Evolutionary conservation across 176 grass and related monocot species (phyloP).

Genomic region (Otatea glauca): DNA sequence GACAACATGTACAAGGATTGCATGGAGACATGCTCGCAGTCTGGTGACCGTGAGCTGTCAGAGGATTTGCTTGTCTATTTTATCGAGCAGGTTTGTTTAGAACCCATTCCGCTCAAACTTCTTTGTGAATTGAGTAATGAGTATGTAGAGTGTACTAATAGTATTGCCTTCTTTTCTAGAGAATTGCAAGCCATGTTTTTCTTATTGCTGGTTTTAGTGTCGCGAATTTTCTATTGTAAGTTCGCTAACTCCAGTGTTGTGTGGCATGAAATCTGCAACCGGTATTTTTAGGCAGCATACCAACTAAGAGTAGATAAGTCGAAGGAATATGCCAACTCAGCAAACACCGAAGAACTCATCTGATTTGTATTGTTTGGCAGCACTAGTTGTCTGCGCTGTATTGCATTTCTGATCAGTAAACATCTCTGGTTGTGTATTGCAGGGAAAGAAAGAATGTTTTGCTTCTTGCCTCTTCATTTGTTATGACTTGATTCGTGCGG

Average conservation of each 20-base stretch:
- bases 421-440: conserved; percentile 42
- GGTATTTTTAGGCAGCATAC: neutral
- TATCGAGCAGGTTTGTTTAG: conserved; percentile 78
- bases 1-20: conserved; percentile 98
- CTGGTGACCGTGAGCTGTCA: conserved; percentile 83
- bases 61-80: conserved; percentile 97
- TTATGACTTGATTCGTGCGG: conserved; percentile 86
- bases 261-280: neutral
- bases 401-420: conserved; percentile 35
- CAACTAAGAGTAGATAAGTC: neutral
- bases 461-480: conserved; percentile 98
- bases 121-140: neutral
- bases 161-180: neutral
- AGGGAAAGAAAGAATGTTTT: conserved; percentile 99
- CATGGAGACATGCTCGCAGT: conserved; percentile 99
- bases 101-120: neutral
- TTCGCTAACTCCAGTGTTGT: neutral
- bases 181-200: neutral
- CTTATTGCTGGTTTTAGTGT: conserved; percentile 30
- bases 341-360: neutral
- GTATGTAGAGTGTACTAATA: neutral
- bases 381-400: neutral
- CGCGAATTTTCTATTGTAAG: neutral
- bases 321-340: conserved; percentile 7
- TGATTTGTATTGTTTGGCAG: conserved; percentile 12